Evolutionary conservation across 192 early-diverging fungal species (phyloP), one percentile per base, ranked within the genome.

Genomic region (Podochytrium sp.): DNA sequence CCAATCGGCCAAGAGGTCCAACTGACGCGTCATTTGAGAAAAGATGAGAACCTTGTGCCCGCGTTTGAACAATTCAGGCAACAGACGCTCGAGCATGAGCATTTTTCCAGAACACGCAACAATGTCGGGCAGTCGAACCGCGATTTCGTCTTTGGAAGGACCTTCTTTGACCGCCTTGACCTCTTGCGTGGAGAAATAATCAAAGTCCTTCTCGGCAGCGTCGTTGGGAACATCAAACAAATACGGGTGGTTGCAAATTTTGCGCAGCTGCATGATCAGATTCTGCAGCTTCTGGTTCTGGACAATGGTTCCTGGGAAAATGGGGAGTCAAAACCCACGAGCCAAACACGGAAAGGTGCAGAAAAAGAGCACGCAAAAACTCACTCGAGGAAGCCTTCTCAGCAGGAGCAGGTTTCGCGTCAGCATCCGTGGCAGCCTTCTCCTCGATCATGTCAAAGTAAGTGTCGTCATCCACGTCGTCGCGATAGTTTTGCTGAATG

Each of bases 241-340:
- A 71, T 93, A 99, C 10, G 97, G 96, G 78, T 99, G 97, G 77
- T 97, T 95, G 83, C 97, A 99, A 53, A 93, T 86, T 76, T 98
- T 98, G 63, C 96, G 92, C 35, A 97, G 82, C 76, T 98, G 96
- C 92, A 98, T 93, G 41, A 87, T 56, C 23, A 80, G 56, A 52
- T 73, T 78, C 66, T 87, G 79, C 30, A 88, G 78, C 2, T 83
- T 81, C 41, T 79, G 84, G 51, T 52, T 39, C 0, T 72, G 43
- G 29, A 82, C 63, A 34, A 74, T 61, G 16, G 63, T 58, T 4
- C 73, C 76, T 79, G 50, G 2, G 29, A 63, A 55, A 25, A 30
- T 14, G 18, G 38, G 60, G 1, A 35, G 4, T 2, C 25, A 69
- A 49, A 33, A 74, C 32, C 12, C 30, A 43, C 23, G 7, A 35